Evolutionary conservation across 176 grass and related monocot species (phyloP).

Genomic region (Areca catechu): DNA sequence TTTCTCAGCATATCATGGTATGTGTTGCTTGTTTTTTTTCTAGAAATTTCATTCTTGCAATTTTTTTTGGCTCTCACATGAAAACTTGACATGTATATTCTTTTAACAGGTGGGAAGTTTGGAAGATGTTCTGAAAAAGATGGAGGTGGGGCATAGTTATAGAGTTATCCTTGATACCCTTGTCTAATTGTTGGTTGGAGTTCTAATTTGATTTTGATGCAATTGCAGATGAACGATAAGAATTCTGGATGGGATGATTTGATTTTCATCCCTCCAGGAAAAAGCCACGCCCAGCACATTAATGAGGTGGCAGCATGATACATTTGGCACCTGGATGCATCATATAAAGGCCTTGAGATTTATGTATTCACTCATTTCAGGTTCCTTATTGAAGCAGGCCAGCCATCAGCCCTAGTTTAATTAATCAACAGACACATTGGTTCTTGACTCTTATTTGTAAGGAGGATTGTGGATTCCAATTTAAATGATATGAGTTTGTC

Average conservation of each 20-base stretch:
- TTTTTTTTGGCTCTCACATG: constrained; percentile 4
- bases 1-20: constrained; percentile 83
- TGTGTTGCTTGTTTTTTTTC: background rate
- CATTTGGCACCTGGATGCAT: too few species aligned
- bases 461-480: background rate
- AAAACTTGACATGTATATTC: constrained; percentile 1
- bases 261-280: constrained; percentile 92
- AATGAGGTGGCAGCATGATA: constrained; percentile 63
- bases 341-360: too few species aligned
- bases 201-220: background rate
- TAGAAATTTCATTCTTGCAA: background rate
- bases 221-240: constrained; percentile 65
- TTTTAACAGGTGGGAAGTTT: constrained; percentile 83
- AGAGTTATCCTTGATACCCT: too few species aligned
- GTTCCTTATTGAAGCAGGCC: too few species aligned
- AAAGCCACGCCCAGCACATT: constrained; percentile 65
- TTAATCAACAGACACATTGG: background rate
- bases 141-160: constrained; percentile 46
- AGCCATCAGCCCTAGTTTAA: too few species aligned
- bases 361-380: too few species aligned
- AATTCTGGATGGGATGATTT: constrained; percentile 98
- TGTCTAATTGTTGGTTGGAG: too few species aligned
- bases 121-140: constrained; percentile 95
- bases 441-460: background rate
- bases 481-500: background rate